Evolutionary conservation across 768 basidiomycete genomes (phyloP).

Genomic region (Boletus reticulatus): DNA sequence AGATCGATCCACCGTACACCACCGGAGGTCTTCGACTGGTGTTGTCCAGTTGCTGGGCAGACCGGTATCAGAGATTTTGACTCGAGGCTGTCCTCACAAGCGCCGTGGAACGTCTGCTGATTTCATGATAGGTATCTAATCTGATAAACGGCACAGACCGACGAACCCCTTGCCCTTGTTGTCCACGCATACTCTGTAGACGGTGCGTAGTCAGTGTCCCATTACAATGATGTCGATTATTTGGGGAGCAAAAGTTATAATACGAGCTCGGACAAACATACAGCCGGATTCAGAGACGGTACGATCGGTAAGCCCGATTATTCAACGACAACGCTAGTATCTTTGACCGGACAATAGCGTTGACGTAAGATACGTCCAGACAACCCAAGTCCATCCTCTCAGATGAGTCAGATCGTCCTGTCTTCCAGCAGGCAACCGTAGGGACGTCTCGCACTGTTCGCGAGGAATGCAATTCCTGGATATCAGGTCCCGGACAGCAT

Average conservation of each 20-base stretch:
- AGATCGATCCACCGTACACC: too few species aligned
- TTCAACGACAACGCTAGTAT: not conserved
- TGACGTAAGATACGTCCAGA: conserved; percentile 17
- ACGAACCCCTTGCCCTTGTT: not conserved
- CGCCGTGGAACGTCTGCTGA: not conserved
- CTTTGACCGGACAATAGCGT: not conserved
- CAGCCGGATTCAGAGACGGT: not conserved
- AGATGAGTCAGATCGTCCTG: not conserved
- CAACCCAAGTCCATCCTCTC: conserved; percentile 11
- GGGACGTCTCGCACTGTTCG: not conserved
- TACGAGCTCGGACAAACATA: not conserved
- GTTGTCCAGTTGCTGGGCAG: too few species aligned
- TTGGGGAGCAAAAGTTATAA: too few species aligned
- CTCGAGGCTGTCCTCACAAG: too few species aligned
- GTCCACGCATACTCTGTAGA: not conserved
- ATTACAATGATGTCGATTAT: too few species aligned
- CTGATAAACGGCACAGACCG: not conserved
- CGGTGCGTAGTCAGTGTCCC: not conserved
- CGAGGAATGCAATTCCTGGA: conserved; percentile 14
- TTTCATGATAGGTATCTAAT: not conserved
- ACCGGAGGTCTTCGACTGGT: too few species aligned
- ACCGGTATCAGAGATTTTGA: too few species aligned
- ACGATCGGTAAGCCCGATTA: not conserved
- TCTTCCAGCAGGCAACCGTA: not conserved
- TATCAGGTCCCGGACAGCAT: conserved; percentile 23